Evolutionary conservation across 2,329 filamentous ascomycete species (phyloP).

Genomic region (Beauveria brongniartii): DNA sequence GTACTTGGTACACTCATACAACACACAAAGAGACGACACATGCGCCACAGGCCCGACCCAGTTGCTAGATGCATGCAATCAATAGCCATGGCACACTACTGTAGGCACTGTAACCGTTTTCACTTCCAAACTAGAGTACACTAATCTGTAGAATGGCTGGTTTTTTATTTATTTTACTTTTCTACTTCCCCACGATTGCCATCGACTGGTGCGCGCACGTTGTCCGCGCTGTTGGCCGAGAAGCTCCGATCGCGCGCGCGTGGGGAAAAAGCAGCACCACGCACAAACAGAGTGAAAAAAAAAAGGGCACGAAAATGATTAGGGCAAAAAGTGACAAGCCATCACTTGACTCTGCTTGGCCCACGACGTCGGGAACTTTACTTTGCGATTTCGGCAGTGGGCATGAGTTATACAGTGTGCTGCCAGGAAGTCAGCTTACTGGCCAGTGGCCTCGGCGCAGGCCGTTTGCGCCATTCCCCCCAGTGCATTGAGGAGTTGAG

Average conservation of each 20-base stretch:
- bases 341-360: not conserved
- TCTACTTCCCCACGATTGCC: not conserved
- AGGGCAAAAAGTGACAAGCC: not conserved
- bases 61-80: not conserved
- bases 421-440: slow-evolving; percentile 7
- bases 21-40: too few relatives aligned
- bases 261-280: not conserved
- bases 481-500: not conserved
- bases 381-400: not conserved
- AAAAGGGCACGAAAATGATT: slow-evolving; percentile 2
- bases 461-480: not conserved
- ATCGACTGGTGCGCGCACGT: slow-evolving; percentile 16
- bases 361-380: not conserved
- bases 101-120: slow-evolving; percentile 13
- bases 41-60: not conserved
- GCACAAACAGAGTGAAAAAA: not conserved
- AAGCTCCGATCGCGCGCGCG: slow-evolving; percentile 14
- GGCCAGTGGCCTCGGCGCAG: not conserved
- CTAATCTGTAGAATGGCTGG: not conserved
- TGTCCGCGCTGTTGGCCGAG: slow-evolving; percentile 18
- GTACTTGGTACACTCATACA: too few relatives aligned
- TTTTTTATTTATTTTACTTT: not conserved
- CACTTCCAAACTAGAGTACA: not conserved
- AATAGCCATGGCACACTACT: not conserved
- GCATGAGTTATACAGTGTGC: not conserved